A percentile compares a stretch with the other conserved stretches of the same genome.
Evolutionary conservation across 352 stramenopile species (phyloP).

Genomic region (Pythium angustatum): DNA sequence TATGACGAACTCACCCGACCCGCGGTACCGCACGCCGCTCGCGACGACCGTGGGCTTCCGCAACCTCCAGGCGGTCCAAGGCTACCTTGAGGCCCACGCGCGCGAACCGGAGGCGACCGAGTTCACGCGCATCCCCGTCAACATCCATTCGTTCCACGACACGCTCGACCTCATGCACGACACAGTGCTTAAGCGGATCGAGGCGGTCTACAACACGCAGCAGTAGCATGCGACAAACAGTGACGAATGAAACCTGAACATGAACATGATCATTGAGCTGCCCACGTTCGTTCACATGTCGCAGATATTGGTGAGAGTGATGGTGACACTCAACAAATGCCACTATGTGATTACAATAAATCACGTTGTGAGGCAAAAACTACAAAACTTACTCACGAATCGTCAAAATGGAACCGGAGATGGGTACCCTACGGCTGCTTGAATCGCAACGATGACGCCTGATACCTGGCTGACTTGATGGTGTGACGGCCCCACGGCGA

Average conservation of each 20-base stretch:
- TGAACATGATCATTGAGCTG: too few species aligned
- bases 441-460: slow-evolving; percentile 5
- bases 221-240: slow-evolving; percentile 8
- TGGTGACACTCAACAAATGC: too few species aligned
- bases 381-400: slow-evolving; percentile 8
- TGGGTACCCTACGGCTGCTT: slow-evolving; percentile 8
- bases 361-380: too few species aligned
- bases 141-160: slow-evolving; percentile 86
- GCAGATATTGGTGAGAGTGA: too few species aligned
- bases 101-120: slow-evolving; percentile 45
- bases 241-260: too few species aligned
- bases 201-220: slow-evolving; percentile 60
- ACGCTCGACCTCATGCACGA: slow-evolving; percentile 86
- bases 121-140: slow-evolving; percentile 80
- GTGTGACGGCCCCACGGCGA: slow-evolving; percentile 12
- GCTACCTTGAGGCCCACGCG: slow-evolving; percentile 60
- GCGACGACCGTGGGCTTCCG: slow-evolving; percentile 54
- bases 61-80: slow-evolving; percentile 81
- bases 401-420: not conserved
- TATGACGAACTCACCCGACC: slow-evolving; percentile 82
- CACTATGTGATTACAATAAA: not conserved
- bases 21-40: slow-evolving; percentile 65
- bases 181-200: slow-evolving; percentile 81
- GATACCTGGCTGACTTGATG: slow-evolving; percentile 5
- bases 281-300: slow-evolving; percentile 23